Evolutionary conservation across 129 eudicot genomes (phyloP), one percentile per base, ranked within the genome.

Genomic region (Artemisia argyi): DNA sequence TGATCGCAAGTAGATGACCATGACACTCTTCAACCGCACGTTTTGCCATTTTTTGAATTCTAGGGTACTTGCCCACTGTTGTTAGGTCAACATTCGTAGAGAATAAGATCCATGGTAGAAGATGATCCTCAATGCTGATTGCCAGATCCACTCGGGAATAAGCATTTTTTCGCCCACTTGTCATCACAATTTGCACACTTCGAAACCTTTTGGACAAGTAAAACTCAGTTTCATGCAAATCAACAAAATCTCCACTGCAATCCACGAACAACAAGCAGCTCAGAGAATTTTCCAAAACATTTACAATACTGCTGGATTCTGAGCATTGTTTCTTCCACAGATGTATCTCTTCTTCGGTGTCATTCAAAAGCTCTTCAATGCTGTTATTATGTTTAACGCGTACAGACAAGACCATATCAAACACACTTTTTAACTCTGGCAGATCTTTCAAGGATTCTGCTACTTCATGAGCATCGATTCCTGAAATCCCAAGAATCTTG

Each of bases 1-100:
- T 67, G 60, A 67, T 67, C 24, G 59, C 60, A 7, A 67, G 72
- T 67, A 67, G 7, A 67, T 67, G 72, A 7, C 72, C 72, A 67
- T 49, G 46, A 6, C 72, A 67, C 30, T 49, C 12, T 67, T 67
- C 72, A 2, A 67, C 19, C 14, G 51, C 13, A 1, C 11, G 19
- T 12, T 3, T 67, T 22, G 16, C 46, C 22, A 49, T 67, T 67
- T 26, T 11, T 67, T 22, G 59, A 49, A 49, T 49, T 14, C 46
- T 8, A 12, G 17, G 0, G 60, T 67, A 67, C 10, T 2, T 7
- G 7, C 46, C 44, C 59, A 20, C 28, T 50, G 22, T 48, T 49
- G 17, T 58, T 22, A 49, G 46, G 44, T 15, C 47, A 67, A 7
- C 59, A 67, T 67, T 14, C 1, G 5, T 24, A 8, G 72, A 67